Base-by-base conservation (phyloP, 2,329 filamentous ascomycete genomes). In the Aureobasidium pullulans region DNA sequence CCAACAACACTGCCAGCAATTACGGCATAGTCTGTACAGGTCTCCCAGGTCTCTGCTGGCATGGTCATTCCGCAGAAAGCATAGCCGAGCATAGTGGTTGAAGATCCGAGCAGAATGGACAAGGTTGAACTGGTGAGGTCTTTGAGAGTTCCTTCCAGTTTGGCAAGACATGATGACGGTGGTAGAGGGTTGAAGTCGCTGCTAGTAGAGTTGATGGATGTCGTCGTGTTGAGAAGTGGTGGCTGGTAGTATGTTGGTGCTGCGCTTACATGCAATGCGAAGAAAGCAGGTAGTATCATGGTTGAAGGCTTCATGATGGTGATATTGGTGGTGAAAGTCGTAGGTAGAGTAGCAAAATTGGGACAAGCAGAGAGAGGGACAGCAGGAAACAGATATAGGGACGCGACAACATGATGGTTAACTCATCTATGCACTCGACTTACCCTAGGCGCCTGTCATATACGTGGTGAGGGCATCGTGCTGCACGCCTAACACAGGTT, bases 31-130 rank as follows among this genome's bases (percentile, higher is more conserved):
- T 57, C 54, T 10, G 54, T 57, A 15, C 54, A 57, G 16, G 32
- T 39, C 11, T 57, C 54, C 54, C 54, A 57, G 15, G 31, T 29
- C 13, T 57, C 54, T 19, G 34, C 32, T 31, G 42, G 43, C 43
- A 57, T 48, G 15, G 43, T 32, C 8, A 57, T 11, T 6, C 43
- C 54, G 34, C 54, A 57, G 5, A 57, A 39, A 0, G 28, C 34
- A 28, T 57, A 57, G 23, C 54, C 54, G 9, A 57, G 43, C 32
- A 57, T 39, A 8, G 54, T 57, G 7, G 54, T 48, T 13, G 54
- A 43, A 19, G 54, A 57, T 4, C 54, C 54, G 11, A 48, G 29
- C 9, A 57, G 54, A 4, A 57, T 57, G 9, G 54, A 57, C 19
- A 57, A 28, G 19, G 54, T 57, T 10, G 54, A 57, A 8, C 42